phyloP scores from a whole-genome alignment of 1,284 basidiomycete genomes.

The Leucoagaricus sp. region DNA sequence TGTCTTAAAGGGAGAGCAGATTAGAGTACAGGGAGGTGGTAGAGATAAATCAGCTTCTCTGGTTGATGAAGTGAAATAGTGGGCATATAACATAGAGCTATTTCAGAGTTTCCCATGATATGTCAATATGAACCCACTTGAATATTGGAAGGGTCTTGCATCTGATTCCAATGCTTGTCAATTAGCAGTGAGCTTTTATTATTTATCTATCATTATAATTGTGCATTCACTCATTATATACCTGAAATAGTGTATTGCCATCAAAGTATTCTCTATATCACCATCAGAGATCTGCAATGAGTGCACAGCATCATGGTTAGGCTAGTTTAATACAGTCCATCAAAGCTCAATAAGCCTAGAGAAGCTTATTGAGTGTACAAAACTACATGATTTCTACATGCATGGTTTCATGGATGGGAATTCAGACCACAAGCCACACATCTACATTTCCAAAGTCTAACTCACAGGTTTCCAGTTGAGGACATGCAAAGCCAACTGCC shows the following conservation, averaged over 20 bases:
- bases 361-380: conserved; percentile 17
- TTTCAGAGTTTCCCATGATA: conserved; percentile 17
- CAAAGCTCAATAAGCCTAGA: conserved; percentile 26
- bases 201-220: background rate
- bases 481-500: no score
- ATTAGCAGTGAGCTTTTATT: conserved; percentile 18
- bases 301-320: conserved; percentile 26
- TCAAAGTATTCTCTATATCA: conserved; percentile 27
- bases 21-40: background rate
- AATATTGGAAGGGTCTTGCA: conserved; percentile 21
- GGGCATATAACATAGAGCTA: conserved; percentile 23
- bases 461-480: background rate
- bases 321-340: conserved; percentile 28
- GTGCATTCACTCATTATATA: conserved; percentile 15
- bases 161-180: conserved; percentile 24
- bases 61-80: conserved; percentile 19
- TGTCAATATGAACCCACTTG: conserved; percentile 18
- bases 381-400: conserved; percentile 22
- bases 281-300: conserved; percentile 32
- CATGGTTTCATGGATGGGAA: conserved; percentile 13
- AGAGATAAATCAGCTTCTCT: background rate
- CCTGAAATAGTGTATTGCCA: conserved; percentile 17
- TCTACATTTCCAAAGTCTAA: background rate
- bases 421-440: background rate
- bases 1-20: background rate